Evolutionary conservation across 306 rosid species (phyloP).

Genomic region (Cicer arietinum): DNA sequence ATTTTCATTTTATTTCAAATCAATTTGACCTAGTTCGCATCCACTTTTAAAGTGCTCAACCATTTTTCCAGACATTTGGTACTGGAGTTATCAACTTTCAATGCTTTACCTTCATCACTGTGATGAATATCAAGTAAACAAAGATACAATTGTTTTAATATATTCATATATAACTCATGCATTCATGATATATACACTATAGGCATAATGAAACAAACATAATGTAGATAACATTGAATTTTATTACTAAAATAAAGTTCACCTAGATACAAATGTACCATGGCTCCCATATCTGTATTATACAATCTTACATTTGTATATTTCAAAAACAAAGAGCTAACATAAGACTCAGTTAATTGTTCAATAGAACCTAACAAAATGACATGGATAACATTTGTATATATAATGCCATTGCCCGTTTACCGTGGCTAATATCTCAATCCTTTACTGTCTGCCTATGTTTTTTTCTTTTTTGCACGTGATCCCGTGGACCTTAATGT

Average conservation of each 20-base stretch:
- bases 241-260: not conserved
- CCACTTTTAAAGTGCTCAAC: not conserved
- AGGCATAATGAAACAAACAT: no score
- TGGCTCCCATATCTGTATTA: not conserved
- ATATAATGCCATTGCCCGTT: not conserved
- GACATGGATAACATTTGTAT: not conserved
- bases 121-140: not conserved
- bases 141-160: no score
- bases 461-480: not conserved
- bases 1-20: no score
- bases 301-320: not conserved
- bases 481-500: not conserved
- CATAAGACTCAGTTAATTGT: not conserved
- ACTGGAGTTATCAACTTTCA: no score
- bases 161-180: no score
- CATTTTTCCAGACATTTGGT: not conserved
- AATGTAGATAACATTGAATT: no score
- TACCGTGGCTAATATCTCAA: not conserved
- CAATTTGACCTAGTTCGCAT: not conserved
- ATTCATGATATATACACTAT: no score
- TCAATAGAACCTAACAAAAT: not conserved
- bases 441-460: not conserved
- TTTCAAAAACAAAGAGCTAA: not conserved
- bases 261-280: not conserved
- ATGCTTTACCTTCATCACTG: not conserved